Evolutionary conservation across 1,139 yeast genomes (phyloP), one percentile per base, ranked within the genome.

Genomic region (Blastobotrys raffinosifermentans): DNA sequence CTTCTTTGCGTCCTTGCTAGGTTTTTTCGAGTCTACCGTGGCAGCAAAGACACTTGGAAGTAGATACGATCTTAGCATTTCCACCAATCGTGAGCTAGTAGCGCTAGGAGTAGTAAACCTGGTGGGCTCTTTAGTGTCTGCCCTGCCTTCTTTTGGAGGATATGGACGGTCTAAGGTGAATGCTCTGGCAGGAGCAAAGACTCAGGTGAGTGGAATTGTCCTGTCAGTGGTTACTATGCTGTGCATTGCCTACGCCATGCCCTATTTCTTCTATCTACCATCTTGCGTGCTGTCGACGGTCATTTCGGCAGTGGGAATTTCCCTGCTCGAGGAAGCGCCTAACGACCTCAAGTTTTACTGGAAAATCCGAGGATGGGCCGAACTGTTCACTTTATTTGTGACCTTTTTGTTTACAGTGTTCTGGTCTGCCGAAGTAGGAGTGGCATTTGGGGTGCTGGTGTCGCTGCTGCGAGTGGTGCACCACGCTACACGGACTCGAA

Each of bases 121-220:
- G 2, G 63, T 72, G 3, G 80, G 81, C 1, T 73, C 86, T 2
- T 44, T 75, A 15, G 77, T 85, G 50, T 91, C 95, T 3, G 84
- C 91, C 0, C 65, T 91, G 10, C 97, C 98, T 0, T 78, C 95
- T 1, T 89, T 89, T 68, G 98, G 98, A 2, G 97, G 98, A 0
- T 91, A 91, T 55, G 97, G 96, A 1, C 72, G 98, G 55, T 80
- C 94, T 25, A 89, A 84, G 53, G 79, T 91, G 41, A 91, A 91
- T 61, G 84, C 91, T 1, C 67, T 86, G 32, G 78, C 91, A 8
- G 89, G 89, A 6, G 97, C 94, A 0, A 77, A 77, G 47, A 83
- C 96, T 0, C 91, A 93, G 4, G 67, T 82, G 61, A 75, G 94
- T 31, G 94, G 95, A 0, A 77, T 79, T 2, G 73, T 85, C 4